Conservation (phyloP, 257 asterid genomes). For the Solanum dulcamara region DNA sequence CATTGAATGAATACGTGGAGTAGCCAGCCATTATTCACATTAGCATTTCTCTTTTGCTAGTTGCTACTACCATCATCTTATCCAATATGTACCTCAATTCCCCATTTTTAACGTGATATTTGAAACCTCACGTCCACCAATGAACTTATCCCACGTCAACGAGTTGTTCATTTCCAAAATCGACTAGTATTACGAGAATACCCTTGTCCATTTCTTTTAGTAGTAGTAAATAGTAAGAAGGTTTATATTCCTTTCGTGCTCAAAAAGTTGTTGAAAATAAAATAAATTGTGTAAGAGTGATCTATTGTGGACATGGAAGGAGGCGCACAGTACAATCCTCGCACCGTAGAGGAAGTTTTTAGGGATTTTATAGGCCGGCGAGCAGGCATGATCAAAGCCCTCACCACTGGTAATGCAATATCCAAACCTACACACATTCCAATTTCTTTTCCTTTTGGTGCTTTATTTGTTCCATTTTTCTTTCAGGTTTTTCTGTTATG, state of each 20-base stretch:
- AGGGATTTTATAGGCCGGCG: conserved; percentile 13
- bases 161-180: neutral
- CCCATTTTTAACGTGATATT: neutral
- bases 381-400: conserved; percentile 21
- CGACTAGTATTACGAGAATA: neutral
- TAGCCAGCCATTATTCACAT: neutral
- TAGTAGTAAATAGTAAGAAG: neutral
- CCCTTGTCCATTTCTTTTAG: neutral
- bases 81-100: neutral
- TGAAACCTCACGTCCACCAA: neutral
- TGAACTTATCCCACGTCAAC: neutral
- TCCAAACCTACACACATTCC: neutral
- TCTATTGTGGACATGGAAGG: conserved; percentile 1
- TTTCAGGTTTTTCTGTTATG: neutral
- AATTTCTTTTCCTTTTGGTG: neutral
- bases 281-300: neutral
- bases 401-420: conserved; percentile 10
- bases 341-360: conserved; percentile 15
- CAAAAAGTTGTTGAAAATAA: neutral
- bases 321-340: conserved; percentile 15
- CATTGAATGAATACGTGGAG: neutral
- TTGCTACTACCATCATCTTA: neutral
- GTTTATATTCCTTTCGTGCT: neutral
- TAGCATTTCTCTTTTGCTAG: neutral
- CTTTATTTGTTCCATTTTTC: neutral